Evolutionary conservation across 805 yeast genomes (phyloP).

Genomic region (Cephaloascus fragrans): DNA sequence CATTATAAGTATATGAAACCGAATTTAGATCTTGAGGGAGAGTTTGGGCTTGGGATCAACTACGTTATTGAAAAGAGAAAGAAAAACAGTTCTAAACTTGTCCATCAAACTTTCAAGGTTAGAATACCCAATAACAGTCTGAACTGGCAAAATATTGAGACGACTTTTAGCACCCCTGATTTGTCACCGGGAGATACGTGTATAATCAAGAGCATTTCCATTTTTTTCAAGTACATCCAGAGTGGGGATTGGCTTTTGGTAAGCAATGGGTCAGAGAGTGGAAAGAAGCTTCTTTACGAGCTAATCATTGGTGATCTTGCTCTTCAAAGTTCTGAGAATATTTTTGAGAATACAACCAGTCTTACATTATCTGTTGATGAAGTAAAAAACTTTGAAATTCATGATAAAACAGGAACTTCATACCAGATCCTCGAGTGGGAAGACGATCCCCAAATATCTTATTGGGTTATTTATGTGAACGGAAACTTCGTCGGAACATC

Average conservation of each 20-base stretch:
- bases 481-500: slow-evolving; percentile 16
- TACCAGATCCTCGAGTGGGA: slow-evolving; percentile 11
- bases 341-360: not conserved
- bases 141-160: slow-evolving; percentile 14
- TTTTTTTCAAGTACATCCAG: not conserved
- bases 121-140: slow-evolving; percentile 14
- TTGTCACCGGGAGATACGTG: slow-evolving; percentile 1
- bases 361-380: not conserved
- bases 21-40: slow-evolving; percentile 9
- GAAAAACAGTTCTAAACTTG: slow-evolving; percentile 3
- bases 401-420: slow-evolving; percentile 1
- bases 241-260: not conserved
- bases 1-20: slow-evolving; percentile 11
- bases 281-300: not conserved
- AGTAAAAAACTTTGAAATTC: not conserved
- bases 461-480: slow-evolving; percentile 19
- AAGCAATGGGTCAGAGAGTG: not conserved
- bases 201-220: slow-evolving; percentile 3
- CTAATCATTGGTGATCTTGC: not conserved
- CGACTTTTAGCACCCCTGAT: slow-evolving; percentile 5
- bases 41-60: slow-evolving; percentile 18
- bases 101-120: slow-evolving; percentile 13
- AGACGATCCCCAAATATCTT: slow-evolving; percentile 7
- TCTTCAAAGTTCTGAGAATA: not conserved
- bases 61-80: slow-evolving; percentile 22